Evolutionary conservation across 495 filamentous ascomycete genomes (phyloP).

Genomic region (Trichoderma virens): DNA sequence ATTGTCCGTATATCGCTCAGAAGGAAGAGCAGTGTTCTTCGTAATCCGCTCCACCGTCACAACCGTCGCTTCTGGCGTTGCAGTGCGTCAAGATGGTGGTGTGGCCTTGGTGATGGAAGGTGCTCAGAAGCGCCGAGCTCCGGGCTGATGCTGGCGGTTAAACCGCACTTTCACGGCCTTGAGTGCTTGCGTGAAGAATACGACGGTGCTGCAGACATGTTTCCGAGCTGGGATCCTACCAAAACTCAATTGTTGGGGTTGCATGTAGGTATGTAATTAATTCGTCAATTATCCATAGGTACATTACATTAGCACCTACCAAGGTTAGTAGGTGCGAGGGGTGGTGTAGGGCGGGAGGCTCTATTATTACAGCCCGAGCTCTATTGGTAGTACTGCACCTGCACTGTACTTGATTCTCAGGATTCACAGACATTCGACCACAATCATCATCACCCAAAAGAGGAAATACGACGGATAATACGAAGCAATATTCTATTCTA

Average conservation of each 20-base stretch:
- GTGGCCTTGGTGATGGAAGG: background rate
- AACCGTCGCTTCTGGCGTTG: background rate
- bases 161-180: background rate
- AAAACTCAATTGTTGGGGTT: too few relatives aligned
- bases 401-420: too few relatives aligned
- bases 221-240: too few relatives aligned
- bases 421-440: background rate
- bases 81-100: slow-evolving; percentile 1
- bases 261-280: too few relatives aligned
- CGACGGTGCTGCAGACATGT: too few relatives aligned
- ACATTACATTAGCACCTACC: too few relatives aligned
- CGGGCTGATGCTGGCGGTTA: background rate
- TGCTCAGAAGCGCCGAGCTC: slow-evolving; percentile 4
- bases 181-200: background rate
- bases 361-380: too few relatives aligned
- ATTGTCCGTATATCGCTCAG: background rate
- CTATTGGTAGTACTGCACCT: too few relatives aligned
- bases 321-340: too few relatives aligned
- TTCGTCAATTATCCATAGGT: too few relatives aligned
- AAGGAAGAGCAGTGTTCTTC: background rate
- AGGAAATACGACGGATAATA: background rate
- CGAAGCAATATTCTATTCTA: too few relatives aligned
- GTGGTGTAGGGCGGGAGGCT: too few relatives aligned
- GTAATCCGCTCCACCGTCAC: background rate
- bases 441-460: background rate